Conservation (phyloP, 2,329 filamentous ascomycete species). For the Fusarium keratoplasticum region DNA sequence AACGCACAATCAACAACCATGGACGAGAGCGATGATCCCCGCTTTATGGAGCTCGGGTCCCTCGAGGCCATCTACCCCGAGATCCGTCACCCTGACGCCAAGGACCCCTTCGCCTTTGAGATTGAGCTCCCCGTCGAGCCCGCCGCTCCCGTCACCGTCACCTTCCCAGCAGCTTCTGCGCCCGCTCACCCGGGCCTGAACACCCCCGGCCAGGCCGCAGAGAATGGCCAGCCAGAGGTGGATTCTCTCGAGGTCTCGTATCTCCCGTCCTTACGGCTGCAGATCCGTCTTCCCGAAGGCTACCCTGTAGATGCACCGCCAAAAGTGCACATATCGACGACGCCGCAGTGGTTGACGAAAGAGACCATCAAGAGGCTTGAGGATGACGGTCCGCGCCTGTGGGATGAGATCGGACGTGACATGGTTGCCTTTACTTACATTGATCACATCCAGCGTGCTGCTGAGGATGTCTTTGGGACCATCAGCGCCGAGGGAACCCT, state of each 20-base stretch:
- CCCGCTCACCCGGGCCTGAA: constrained; percentile 27
- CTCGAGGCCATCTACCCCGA: constrained; percentile 76
- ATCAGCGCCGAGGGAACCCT: constrained; percentile 61
- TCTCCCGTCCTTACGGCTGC: constrained; percentile 67
- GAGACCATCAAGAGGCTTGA: constrained; percentile 62
- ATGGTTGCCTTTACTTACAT: constrained; percentile 72
- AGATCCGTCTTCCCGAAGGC: constrained; percentile 65
- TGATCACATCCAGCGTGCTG: constrained; percentile 69
- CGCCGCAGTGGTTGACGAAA: constrained; percentile 67
- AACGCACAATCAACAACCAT: constrained; percentile 37
- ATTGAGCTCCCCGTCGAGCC: constrained; percentile 70
- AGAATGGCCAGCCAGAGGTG: constrained; percentile 35
- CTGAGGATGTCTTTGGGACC: constrained; percentile 71
- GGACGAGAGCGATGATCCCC: constrained; percentile 63
- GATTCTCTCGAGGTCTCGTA: constrained; percentile 66
- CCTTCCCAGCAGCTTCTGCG: constrained; percentile 62
- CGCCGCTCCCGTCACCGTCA: constrained; percentile 65
- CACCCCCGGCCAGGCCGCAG: constrained; percentile 12
- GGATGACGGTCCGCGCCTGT: constrained; percentile 63
- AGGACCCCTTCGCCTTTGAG: constrained; percentile 61
- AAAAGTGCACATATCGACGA: constrained; percentile 61
- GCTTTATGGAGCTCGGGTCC: constrained; percentile 69
- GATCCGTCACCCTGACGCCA: constrained; percentile 58
- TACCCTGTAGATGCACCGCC: constrained; percentile 69
- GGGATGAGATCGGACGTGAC: constrained; percentile 71